A percentile compares a stretch with the other conserved stretches of the same genome.
Evolutionary conservation across 345 rosid genomes (phyloP).

Genomic region (Boechera divaricarpa): DNA sequence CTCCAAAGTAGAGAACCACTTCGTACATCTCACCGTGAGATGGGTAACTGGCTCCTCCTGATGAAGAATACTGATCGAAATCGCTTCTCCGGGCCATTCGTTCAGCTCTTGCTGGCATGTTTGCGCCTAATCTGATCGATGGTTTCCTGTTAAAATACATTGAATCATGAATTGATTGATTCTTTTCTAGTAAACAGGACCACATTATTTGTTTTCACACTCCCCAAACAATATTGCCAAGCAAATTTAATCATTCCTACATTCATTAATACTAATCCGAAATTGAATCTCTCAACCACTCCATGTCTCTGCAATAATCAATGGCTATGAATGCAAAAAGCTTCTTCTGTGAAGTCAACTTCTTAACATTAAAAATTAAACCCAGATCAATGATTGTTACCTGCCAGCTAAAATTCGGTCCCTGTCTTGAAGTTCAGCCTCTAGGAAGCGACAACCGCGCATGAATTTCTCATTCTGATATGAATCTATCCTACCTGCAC

Average conservation of each 20-base stretch:
- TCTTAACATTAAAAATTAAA: slow-evolving; percentile 5
- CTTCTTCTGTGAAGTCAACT: slow-evolving; percentile 37
- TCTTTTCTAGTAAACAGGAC: slow-evolving; percentile 36
- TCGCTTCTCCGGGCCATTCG: slow-evolving; percentile 77
- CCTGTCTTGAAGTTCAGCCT: slow-evolving; percentile 92
- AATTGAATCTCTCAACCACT: slow-evolving; percentile 39
- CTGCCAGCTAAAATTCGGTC: slow-evolving; percentile 83
- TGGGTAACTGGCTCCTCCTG: slow-evolving; percentile 60
- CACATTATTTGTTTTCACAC: slow-evolving; percentile 40
- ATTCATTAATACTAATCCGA: slow-evolving; percentile 20
- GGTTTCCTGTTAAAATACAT: slow-evolving; percentile 65
- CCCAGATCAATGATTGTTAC: slow-evolving; percentile 44
- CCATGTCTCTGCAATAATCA: slow-evolving; percentile 33
- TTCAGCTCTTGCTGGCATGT: slow-evolving; percentile 97
- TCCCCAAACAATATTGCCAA: slow-evolving; percentile 30
- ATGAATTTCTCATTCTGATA: slow-evolving; percentile 83
- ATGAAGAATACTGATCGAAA: slow-evolving; percentile 76
- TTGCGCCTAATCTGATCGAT: slow-evolving; percentile 85
- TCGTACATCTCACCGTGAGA: slow-evolving; percentile 66
- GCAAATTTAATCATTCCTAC: slow-evolving; percentile 14
- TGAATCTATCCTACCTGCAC: slow-evolving; percentile 72
- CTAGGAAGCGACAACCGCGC: slow-evolving; percentile 91
- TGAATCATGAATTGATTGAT: slow-evolving; percentile 13
- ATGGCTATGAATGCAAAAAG: slow-evolving; percentile 41
- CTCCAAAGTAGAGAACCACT: slow-evolving; percentile 94